These are phyloP conservation scores for Sequoia sempervirens DNA, from an alignment of 75 land plant genomes.

Conservation along the genomic window DNA sequence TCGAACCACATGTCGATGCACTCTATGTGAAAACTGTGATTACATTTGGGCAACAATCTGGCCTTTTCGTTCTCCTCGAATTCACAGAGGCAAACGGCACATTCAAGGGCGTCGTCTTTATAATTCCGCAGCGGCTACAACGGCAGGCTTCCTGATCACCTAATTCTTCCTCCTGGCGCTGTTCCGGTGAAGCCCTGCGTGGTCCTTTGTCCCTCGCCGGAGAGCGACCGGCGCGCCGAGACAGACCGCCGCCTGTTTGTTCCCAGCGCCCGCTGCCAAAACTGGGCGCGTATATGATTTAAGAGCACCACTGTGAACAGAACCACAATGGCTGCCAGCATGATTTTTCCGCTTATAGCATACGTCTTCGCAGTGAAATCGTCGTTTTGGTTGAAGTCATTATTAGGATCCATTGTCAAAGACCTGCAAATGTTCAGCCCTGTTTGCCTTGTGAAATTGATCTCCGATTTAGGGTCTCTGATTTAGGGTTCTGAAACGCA, in stretches of 20 bases:
- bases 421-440: background rate
- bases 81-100: constrained; percentile 62
- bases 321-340: constrained; percentile 10
- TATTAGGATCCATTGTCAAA: background rate
- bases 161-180: too few species aligned
- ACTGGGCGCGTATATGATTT: constrained; percentile 14
- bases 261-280: background rate
- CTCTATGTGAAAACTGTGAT: constrained; percentile 40
- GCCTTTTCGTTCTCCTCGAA: constrained; percentile 41
- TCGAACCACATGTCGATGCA: constrained; percentile 64
- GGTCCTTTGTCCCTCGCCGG: background rate
- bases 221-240: background rate
- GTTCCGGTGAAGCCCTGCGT: background rate
- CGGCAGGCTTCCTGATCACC: too few species aligned
- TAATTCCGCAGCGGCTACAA: background rate
- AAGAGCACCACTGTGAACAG: constrained; percentile 15
- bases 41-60: constrained; percentile 38
- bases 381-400: background rate
- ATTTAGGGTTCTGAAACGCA: too few species aligned
- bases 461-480: background rate
- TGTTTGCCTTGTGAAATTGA: background rate
- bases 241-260: background rate
- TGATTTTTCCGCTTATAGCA: background rate
- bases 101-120: constrained; percentile 22
- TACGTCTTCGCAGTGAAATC: too few species aligned